phyloP scores from a whole-genome alignment of 495 filamentous ascomycete genomes.

The Margaritispora aquatica region DNA sequence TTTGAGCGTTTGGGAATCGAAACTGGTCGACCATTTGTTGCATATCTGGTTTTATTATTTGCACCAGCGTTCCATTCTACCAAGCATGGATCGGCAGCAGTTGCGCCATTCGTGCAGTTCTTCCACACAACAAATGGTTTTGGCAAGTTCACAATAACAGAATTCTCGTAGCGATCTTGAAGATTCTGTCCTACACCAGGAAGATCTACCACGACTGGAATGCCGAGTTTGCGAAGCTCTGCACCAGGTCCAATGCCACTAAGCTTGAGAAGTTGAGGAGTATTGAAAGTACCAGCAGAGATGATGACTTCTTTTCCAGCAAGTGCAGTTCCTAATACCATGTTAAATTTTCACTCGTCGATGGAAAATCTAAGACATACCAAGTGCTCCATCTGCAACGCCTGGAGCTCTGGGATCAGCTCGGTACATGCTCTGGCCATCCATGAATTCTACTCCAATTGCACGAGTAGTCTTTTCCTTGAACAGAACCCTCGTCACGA shows the following conservation, averaged over 20 bases:
- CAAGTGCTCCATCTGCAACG: constrained; percentile 28
- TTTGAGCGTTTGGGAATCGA: background rate
- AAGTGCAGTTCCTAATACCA: constrained; percentile 33
- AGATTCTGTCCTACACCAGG: constrained; percentile 60
- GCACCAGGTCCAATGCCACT: constrained; percentile 51
- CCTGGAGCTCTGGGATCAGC: constrained; percentile 41
- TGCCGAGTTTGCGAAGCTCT: constrained; percentile 42
- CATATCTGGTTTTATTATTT: background rate
- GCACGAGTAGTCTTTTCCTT: constrained; percentile 40
- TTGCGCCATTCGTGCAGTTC: background rate
- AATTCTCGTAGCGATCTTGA: constrained; percentile 55
- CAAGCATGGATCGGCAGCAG: background rate
- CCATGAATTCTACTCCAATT: constrained; percentile 56
- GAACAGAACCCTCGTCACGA: constrained; percentile 55
- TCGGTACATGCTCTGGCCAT: constrained; percentile 52
- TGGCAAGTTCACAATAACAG: constrained; percentile 38
- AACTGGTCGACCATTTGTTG: background rate
- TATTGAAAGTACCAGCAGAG: constrained; percentile 55
- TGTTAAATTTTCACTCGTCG: too few relatives aligned
- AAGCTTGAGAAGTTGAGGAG: constrained; percentile 59
- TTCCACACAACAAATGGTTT: constrained; percentile 41
- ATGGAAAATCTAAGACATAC: too few relatives aligned
- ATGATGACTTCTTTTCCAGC: constrained; percentile 58
- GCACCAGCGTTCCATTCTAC: background rate
- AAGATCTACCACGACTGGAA: constrained; percentile 46